phyloP scores from a whole-genome alignment of 2,329 filamentous ascomycete species.

The Alternaria brassicae region DNA sequence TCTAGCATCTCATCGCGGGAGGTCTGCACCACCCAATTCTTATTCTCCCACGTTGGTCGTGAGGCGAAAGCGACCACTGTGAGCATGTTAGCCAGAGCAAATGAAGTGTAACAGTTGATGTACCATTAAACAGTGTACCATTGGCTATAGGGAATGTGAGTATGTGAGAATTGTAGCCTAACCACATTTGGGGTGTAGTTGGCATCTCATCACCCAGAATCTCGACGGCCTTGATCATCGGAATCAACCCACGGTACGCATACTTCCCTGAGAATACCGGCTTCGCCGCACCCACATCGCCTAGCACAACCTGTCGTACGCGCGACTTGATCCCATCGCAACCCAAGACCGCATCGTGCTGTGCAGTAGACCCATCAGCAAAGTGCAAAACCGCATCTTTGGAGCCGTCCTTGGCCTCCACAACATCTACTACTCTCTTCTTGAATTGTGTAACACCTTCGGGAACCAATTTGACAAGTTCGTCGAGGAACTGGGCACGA shows the following conservation, averaged over 20 bases:
- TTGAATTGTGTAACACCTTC: slow-evolving; percentile 50
- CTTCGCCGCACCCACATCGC: slow-evolving; percentile 48
- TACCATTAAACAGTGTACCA: slow-evolving; percentile 1
- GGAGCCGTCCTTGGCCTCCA: slow-evolving; percentile 31
- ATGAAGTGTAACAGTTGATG: accelerated
- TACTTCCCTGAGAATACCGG: slow-evolving; percentile 65
- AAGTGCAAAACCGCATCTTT: slow-evolving; percentile 49
- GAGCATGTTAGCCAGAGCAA: background rate
- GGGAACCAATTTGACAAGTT: slow-evolving; percentile 58
- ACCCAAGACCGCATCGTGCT: slow-evolving; percentile 61
- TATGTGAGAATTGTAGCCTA: background rate
- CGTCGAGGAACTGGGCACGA: slow-evolving; percentile 59
- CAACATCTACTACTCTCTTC: slow-evolving; percentile 46
- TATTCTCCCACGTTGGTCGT: slow-evolving; percentile 25
- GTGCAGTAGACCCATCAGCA: slow-evolving; percentile 54
- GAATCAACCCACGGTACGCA: slow-evolving; percentile 68
- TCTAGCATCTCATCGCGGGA: slow-evolving; percentile 36
- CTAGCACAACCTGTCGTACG: slow-evolving; percentile 61
- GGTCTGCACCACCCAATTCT: slow-evolving; percentile 38
- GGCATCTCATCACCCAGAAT: slow-evolving; percentile 62
- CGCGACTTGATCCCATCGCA: slow-evolving; percentile 70
- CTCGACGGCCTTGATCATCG: slow-evolving; percentile 62
- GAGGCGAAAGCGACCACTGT: slow-evolving; percentile 41
- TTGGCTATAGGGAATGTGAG: slow-evolving; percentile 7
- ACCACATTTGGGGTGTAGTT: slow-evolving; percentile 61